Conservation (phyloP, 2,329 filamentous ascomycete species). For the Alternaria sp. region DNA sequence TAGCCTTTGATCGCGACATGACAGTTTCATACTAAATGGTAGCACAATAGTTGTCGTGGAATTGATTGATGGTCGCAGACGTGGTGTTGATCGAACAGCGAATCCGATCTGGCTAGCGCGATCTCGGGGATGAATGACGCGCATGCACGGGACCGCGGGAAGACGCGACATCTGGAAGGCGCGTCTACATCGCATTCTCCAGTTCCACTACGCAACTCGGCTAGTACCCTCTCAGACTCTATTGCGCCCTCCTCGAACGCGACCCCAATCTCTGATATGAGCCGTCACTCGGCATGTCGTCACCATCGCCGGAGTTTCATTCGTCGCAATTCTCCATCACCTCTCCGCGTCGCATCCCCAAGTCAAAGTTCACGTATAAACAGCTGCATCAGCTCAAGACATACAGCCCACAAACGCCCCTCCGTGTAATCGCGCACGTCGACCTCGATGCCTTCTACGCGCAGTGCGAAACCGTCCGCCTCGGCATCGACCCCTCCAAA, state of each 20-base stretch:
- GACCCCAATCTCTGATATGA: constrained; percentile 1
- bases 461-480: constrained; percentile 91
- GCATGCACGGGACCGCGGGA: constrained; percentile 44
- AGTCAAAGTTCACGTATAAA: constrained; percentile 83
- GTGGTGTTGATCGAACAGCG: not conserved
- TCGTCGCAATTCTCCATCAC: constrained; percentile 55
- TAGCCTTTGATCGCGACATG: not conserved
- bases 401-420: constrained; percentile 73
- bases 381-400: constrained; percentile 78
- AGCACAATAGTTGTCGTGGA: not conserved
- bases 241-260: not conserved
- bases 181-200: constrained; percentile 8
- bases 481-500: constrained; percentile 74
- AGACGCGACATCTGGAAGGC: constrained; percentile 28
- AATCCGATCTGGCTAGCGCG: constrained; percentile 19
- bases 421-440: constrained; percentile 88
- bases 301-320: constrained; percentile 54
- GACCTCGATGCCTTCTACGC: constrained; percentile 96
- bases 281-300: constrained; percentile 49
- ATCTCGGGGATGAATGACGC: constrained; percentile 39
- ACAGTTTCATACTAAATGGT: not conserved
- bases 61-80: not conserved
- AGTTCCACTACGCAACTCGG: not conserved
- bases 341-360: constrained; percentile 44
- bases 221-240: not conserved